Percentiles rank a stretch among this genome's conserved stretches.
phyloP scores from a whole-genome alignment of 2,329 filamentous ascomycete species.

The Chaetothyriales sp. region DNA sequence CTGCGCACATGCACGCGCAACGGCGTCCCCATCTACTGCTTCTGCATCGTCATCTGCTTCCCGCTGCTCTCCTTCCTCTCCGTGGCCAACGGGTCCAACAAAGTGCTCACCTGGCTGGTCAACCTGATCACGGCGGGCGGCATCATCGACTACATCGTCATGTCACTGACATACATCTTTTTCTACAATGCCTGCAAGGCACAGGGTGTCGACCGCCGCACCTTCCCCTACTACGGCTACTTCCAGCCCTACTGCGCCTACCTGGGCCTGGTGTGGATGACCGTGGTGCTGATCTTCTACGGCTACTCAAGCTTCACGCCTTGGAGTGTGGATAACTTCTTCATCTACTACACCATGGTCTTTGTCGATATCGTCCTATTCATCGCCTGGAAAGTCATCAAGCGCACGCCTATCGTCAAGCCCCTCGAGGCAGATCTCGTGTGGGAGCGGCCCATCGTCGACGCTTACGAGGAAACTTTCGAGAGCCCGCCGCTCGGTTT shows the following conservation, averaged over 20 bases:
- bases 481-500: constrained; percentile 30
- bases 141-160: constrained; percentile 49
- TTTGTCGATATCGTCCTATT: constrained; percentile 42
- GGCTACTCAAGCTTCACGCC: constrained; percentile 45
- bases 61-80: constrained; percentile 42
- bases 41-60: constrained; percentile 41
- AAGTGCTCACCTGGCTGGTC: constrained; percentile 42
- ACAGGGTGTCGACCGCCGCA: constrained; percentile 39
- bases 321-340: constrained; percentile 52
- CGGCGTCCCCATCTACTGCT: constrained; percentile 49
- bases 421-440: constrained; percentile 47
- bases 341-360: constrained; percentile 50
- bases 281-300: constrained; percentile 33
- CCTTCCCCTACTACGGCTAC: constrained; percentile 44
- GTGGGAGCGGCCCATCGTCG: constrained; percentile 47
- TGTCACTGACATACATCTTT: constrained; percentile 44
- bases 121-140: constrained; percentile 26
- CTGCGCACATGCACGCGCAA: constrained; percentile 46
- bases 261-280: constrained; percentile 18
- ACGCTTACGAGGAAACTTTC: constrained; percentile 44
- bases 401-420: constrained; percentile 42
- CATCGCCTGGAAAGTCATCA: constrained; percentile 49
- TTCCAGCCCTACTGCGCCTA: constrained; percentile 46
- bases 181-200: constrained; percentile 43
- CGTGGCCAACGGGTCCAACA: constrained; percentile 35